Base-by-base conservation (phyloP, 768 basidiomycete genomes). In the Russula dissimulans region DNA sequence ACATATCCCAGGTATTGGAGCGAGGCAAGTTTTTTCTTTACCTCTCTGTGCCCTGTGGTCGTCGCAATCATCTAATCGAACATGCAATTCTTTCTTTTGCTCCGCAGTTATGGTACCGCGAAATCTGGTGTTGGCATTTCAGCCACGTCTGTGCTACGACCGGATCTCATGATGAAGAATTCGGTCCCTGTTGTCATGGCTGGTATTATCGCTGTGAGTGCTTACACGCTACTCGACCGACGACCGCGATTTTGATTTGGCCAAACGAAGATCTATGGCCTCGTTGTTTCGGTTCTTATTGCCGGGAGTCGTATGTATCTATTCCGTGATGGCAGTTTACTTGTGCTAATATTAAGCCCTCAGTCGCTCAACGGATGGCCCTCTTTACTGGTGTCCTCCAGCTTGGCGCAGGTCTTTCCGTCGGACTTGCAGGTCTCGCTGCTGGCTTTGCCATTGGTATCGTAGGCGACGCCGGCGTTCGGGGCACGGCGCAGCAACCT, bases 171-270 rank as follows among this genome's bases (percentile, higher is more conserved):
- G 71, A 99, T 99, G 97, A 60, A 60, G 49, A 60, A 55, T n/a
- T 47, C 59, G 15, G 84, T 98, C 49, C 95, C 95, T 50, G 94
- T 97, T 73, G 87, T 99, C 75, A 97, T 98, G 95, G 95, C 95
- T 81, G 95, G 95, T 97, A 98, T 98, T 78, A 97, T 98, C 76
- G 95, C 91, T 73, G 95, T 98, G 97, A 97, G 92, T 95, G 57
- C 91, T 95, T 67, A 85, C 97, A 60, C 86, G 94, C 64, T 95
- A 79, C 18, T 36, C 15, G 22, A 29, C 14, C 5, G 18, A 8
- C 7, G 12, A 41, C 26, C 32, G 6, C 18, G 11, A 29, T 9
- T 29, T 26, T 26, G 43, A 46, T 10, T 53, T n/a, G 18, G 4
- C 17, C 17, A 18, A 29, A 22, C 87, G 69, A 95, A 97, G 91